phyloP scores from a whole-genome alignment of 176 grass and related monocot genomes.

The Musa beccarii region DNA sequence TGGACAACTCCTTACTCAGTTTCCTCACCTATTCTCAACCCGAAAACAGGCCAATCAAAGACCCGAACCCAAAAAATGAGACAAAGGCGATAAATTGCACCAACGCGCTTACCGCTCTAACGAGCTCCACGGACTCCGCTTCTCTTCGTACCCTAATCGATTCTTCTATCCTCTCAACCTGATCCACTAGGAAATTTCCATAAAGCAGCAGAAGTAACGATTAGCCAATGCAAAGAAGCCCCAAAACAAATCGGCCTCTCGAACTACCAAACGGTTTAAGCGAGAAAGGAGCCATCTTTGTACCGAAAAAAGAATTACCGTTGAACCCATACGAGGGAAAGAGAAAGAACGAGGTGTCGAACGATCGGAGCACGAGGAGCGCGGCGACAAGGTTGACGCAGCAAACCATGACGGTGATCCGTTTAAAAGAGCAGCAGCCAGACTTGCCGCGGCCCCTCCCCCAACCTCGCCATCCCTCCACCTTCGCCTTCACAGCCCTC shows the following conservation, averaged over 20 bases:
- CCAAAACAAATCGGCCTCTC: background rate
- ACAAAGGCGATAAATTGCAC: slow-evolving; percentile 9
- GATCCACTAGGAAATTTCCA: slow-evolving; percentile 44
- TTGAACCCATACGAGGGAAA: background rate
- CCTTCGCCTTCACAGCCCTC: slow-evolving; percentile 30
- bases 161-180: slow-evolving; percentile 66
- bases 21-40: slow-evolving; percentile 44
- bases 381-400: slow-evolving; percentile 60
- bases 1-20: slow-evolving; percentile 35
- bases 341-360: slow-evolving; percentile 30
- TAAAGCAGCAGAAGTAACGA: slow-evolving; percentile 11
- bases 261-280: no score
- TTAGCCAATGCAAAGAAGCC: slow-evolving; percentile 9
- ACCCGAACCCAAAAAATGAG: background rate
- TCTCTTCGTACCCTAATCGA: slow-evolving; percentile 66
- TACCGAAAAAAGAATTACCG: slow-evolving; percentile 10
- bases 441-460: slow-evolving; percentile 13
- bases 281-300: slow-evolving; percentile 9
- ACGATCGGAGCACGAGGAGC: slow-evolving; percentile 66
- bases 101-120: slow-evolving; percentile 43
- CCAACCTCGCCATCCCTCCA: slow-evolving; percentile 53
- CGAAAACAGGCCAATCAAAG: background rate
- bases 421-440: slow-evolving; percentile 58
- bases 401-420: slow-evolving; percentile 68
- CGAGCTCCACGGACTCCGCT: slow-evolving; percentile 52